Conservation (phyloP, 2,329 filamentous ascomycete genomes). For the Apiospora aurea region DNA sequence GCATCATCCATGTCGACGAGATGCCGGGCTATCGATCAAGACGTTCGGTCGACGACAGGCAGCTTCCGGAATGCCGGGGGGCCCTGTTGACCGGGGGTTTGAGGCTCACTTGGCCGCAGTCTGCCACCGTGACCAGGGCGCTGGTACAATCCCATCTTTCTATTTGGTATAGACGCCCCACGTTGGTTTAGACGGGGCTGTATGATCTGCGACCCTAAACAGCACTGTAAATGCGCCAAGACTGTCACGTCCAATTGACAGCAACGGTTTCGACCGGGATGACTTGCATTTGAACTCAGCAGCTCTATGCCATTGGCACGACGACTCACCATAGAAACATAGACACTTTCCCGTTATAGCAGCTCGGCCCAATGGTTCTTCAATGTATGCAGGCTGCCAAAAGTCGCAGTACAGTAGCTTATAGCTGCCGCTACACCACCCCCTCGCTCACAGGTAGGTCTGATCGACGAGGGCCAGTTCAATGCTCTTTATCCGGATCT, state of each 20-base stretch:
- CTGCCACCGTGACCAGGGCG: constrained; percentile 20
- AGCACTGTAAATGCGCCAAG: constrained; percentile 33
- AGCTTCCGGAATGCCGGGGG: constrained; percentile 1
- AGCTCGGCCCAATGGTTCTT: constrained; percentile 19
- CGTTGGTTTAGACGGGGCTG: constrained; percentile 30
- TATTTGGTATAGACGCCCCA: constrained; percentile 35
- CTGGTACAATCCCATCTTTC: constrained; percentile 34
- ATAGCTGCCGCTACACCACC: constrained; percentile 2
- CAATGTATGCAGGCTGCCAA: neutral
- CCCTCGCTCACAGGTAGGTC: neutral
- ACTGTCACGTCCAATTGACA: constrained; percentile 18
- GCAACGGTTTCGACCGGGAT: neutral
- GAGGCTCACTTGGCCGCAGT: constrained; percentile 32
- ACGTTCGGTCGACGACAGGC: neutral
- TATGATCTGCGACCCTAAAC: constrained; percentile 44
- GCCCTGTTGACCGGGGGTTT: constrained; percentile 27
- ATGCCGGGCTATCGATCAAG: neutral
- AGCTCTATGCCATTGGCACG: constrained; percentile 30
- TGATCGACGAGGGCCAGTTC: constrained; percentile 20
- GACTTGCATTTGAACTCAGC: constrained; percentile 44
- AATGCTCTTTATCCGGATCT: constrained; percentile 25
- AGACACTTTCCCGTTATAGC: neutral
- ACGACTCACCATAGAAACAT: constrained; percentile 9
- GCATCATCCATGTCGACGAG: neutral
- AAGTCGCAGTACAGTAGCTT: neutral